Evolutionary conservation across 192 early-diverging fungal species (phyloP).

Genomic region (Entomortierella parvispora): DNA sequence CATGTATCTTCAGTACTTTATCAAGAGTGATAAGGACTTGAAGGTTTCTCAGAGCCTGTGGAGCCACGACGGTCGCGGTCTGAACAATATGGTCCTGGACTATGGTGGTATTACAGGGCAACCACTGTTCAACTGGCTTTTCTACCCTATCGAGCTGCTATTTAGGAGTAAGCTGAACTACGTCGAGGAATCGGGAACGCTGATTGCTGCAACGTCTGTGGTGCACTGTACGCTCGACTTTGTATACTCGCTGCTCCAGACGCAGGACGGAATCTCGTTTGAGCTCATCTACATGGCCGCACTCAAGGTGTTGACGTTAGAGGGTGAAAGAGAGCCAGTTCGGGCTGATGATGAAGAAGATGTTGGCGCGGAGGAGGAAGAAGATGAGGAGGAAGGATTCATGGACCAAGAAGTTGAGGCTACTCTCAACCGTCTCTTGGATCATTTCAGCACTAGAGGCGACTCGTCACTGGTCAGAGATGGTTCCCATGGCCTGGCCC

Average conservation of each 20-base stretch:
- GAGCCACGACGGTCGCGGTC: conserved; percentile 46
- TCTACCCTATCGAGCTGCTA: conserved; percentile 42
- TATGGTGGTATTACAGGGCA: conserved; percentile 44
- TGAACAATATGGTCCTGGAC: conserved; percentile 27
- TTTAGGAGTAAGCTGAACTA: conserved; percentile 38
- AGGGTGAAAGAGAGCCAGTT: conserved; percentile 36
- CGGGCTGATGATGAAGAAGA: background rate
- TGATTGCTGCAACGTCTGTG: conserved; percentile 47
- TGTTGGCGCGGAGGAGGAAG: conserved; percentile 6
- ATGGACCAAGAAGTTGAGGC: conserved; percentile 41
- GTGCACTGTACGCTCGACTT: conserved; percentile 34
- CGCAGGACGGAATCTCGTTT: conserved; percentile 43
- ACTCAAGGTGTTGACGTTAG: conserved; percentile 34
- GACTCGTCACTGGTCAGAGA: conserved; percentile 33
- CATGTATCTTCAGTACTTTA: conserved; percentile 36
- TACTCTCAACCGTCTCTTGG: conserved; percentile 30
- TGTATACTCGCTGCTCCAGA: conserved; percentile 45
- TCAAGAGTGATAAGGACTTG: conserved; percentile 25
- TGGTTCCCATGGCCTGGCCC: conserved; percentile 5
- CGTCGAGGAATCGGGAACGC: conserved; percentile 44
- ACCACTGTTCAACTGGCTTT: conserved; percentile 50
- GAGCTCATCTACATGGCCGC: conserved; percentile 42
- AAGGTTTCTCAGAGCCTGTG: conserved; percentile 26
- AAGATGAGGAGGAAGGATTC: conserved; percentile 46
- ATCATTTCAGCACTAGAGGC: conserved; percentile 49